Base-by-base conservation (phyloP, 2,329 filamentous ascomycete genomes). In the Monosporascus sp. region DNA sequence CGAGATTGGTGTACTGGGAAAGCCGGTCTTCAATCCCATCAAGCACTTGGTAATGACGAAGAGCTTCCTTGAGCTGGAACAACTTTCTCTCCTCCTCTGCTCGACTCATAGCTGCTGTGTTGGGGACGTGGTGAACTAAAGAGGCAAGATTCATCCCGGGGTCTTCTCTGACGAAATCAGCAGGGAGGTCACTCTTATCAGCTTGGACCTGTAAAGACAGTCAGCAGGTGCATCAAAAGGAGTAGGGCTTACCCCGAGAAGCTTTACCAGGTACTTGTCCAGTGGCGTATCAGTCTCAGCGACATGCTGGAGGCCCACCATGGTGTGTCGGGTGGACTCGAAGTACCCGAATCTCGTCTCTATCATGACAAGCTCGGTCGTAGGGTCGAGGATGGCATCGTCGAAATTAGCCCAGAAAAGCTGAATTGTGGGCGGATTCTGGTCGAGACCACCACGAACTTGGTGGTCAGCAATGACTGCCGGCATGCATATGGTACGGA, bases 301-400 rank as follows among this genome's bases (percentile, higher is more conserved):
- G 67, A 70, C 83, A 76, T 72, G 72, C 52, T 96, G 90, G 2
- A 96, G 70, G 0, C 88, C 86, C 15, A 81, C 73, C 65, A 97
- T 76, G 0, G 85, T 86, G 65, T 96, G 83, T 0, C 89, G 79
- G 38, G 82, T 78, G 0, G 88, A 83, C 67, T 97, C 92, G 57
- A 83, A 96, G 65, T 91, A 96, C 1, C 88, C 86, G 0, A 70
- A 69, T 3, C 85, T 80, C 1, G 87, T 79, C 64, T 96, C 90
- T 0, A 96, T 72, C 89, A 96, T 96, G 11, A 92, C 70, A 67
- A 85, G 86, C 60, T 88, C 83, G 36, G 80, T 69, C 17, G 80
- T 77, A 0, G 90, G 84, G 62, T 96, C 87, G 48, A 95, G 75
- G 3, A 79, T 55, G 0, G 85, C 73, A 24, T 91, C 81, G 3